Evolutionary conservation across 805 yeast genomes (phyloP), one percentile per base, ranked within the genome.

Genomic region (Schizosaccharomyces lindneri): DNA sequence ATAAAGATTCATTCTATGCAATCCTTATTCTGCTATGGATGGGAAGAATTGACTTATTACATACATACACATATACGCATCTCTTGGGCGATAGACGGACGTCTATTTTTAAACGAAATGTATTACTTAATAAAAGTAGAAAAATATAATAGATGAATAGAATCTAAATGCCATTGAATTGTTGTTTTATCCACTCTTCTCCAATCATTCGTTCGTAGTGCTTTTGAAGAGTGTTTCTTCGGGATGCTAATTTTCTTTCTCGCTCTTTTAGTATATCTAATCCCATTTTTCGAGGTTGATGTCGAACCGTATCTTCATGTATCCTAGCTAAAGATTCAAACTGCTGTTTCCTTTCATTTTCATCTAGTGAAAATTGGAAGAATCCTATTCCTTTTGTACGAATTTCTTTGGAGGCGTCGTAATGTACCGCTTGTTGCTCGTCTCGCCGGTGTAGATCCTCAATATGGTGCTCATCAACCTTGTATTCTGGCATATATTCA

Each of bases 301-400:
- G 51, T 4, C n/a, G 51, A 11, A 19, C 24, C n/a, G 51, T 46
- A 15, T 19, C 51, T 7, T 46, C 51, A 24, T 29, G 57, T 17
- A 51, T 21, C 57, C 32, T 21, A n/a, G 2, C 46, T 9, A 57
- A 31, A 6, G 48, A 39, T 31, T 32, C 29, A 11, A 57, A 21
- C 21, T 57, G 60, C 55, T 66, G 64, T 27, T 55, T 43, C 17
- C 59, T 27, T 19, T 68, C 62, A 21, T 41, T 61, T 5, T 62
- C 63, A 21, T 63, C 67, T 19, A 61, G 55, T 29, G 67, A 64
- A 48, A 66, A 66, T 43, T 65, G 59, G 59, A 65, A 66, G 43
- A 66, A 66, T 13, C 68, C 68, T 4, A 64, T 67, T n/a, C 68
- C 68, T 55, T 64, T 64, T 5, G 60, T 60, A 19, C 68, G 59